phyloP scores from a whole-genome alignment of 2,329 filamentous ascomycete species.

The Sclerotinia borealis region DNA sequence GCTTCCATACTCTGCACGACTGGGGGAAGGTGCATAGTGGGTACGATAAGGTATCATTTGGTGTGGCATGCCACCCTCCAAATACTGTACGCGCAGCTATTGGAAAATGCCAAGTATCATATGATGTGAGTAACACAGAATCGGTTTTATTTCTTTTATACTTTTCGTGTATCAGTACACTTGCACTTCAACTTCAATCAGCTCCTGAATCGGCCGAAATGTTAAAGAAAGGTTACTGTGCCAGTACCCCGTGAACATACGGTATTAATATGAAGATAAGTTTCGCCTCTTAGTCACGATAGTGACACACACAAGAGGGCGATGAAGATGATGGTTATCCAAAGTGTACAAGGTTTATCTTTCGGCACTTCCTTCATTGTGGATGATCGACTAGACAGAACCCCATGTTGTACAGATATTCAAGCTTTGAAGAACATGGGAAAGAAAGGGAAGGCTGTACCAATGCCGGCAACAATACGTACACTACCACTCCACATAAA shows the following conservation, averaged over 20 bases:
- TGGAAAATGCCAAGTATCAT: not conserved
- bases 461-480: not conserved
- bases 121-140: not conserved
- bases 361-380: not conserved
- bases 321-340: conserved; percentile 3
- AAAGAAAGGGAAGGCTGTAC: not conserved
- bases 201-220: not conserved
- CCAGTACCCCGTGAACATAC: not conserved
- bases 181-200: not conserved
- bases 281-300: not conserved
- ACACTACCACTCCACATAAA: not conserved
- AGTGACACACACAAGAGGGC: not conserved
- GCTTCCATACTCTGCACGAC: conserved; percentile 6
- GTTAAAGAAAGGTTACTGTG: not conserved
- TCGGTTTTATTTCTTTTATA: not conserved
- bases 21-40: conserved; percentile 2
- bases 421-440: not conserved
- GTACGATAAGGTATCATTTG: conserved; percentile 7
- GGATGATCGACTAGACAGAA: not conserved
- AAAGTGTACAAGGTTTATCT: not conserved
- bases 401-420: not conserved
- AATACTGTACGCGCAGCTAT: not conserved
- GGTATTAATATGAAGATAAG: not conserved
- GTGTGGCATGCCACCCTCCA: not conserved
- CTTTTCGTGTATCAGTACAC: not conserved